Percentiles rank a stretch among this genome's conserved stretches.
Conservation (phyloP, 2,329 filamentous ascomycete species). For the Colletotrichum liriopes region DNA sequence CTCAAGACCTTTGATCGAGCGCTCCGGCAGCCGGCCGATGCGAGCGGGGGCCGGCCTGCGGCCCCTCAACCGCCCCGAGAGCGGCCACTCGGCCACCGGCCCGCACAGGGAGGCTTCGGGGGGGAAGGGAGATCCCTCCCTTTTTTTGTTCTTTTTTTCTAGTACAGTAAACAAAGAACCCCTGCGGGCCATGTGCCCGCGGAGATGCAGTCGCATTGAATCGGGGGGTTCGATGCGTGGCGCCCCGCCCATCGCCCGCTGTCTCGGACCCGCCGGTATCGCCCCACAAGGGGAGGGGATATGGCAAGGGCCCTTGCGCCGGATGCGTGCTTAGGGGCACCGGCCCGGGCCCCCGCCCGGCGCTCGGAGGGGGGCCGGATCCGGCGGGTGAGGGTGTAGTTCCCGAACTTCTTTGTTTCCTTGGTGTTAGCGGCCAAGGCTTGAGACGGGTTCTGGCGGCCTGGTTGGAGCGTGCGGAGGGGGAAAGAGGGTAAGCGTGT, state of each 20-base stretch:
- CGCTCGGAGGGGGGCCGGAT: neutral
- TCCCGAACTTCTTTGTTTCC: neutral
- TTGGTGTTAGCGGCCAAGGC: neutral
- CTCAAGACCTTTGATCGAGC: neutral
- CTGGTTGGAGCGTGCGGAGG: neutral
- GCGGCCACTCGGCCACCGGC: neutral
- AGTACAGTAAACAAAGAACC: neutral
- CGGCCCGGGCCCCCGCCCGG: neutral
- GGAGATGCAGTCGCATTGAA: neutral
- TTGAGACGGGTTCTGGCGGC: too few species aligned
- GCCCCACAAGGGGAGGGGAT: neutral
- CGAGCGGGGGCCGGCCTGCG: too few species aligned
- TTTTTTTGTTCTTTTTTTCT: too few species aligned
- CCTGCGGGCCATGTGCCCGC: neutral
- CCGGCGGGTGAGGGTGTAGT: neutral
- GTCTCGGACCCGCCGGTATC: neutral
- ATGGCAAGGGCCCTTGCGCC: constrained; percentile 1
- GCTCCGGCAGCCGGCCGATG: neutral
- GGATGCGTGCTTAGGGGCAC: neutral
- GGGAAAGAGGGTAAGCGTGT: neutral
- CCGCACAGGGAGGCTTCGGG: neutral
- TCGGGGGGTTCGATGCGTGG: neutral
- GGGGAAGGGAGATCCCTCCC: too few species aligned
- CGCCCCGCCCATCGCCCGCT: neutral
- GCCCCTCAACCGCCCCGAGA: neutral